Evolutionary conservation across 495 filamentous ascomycete genomes (phyloP).

Genomic region (Peziza echinospora): DNA sequence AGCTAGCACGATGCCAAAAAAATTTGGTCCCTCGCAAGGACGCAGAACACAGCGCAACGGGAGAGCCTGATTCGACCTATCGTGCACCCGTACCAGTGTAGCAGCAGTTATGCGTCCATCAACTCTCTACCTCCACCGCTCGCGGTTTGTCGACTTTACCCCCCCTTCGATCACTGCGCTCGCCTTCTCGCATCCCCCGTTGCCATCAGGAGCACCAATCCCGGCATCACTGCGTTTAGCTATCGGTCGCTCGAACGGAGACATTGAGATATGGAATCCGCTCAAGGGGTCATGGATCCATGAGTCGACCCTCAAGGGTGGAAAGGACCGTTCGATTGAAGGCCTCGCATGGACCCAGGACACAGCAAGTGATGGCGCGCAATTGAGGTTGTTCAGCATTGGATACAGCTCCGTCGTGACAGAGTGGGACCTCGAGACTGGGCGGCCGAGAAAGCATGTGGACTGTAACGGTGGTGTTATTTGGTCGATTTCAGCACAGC

Average conservation of each 20-base stretch:
- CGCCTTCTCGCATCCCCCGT: constrained; percentile 67
- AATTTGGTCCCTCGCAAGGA: no score
- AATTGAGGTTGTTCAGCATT: constrained; percentile 81
- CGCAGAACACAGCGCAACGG: no score
- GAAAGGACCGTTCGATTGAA: constrained; percentile 70
- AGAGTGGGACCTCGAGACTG: constrained; percentile 77
- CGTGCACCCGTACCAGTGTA: no score
- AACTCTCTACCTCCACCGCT: constrained; percentile 82
- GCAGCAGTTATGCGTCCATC: constrained; percentile 19
- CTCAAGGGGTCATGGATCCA: constrained; percentile 68
- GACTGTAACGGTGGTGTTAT: constrained; percentile 89
- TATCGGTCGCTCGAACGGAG: constrained; percentile 79
- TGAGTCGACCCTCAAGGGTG: constrained; percentile 65
- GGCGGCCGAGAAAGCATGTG: constrained; percentile 52
- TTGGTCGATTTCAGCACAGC: constrained; percentile 89
- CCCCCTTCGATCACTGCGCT: constrained; percentile 82
- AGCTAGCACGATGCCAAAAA: no score
- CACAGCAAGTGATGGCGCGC: constrained; percentile 49
- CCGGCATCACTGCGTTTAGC: constrained; percentile 51
- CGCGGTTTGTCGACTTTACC: constrained; percentile 88
- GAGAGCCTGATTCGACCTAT: no score
- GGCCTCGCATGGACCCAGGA: constrained; percentile 86
- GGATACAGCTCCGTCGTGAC: constrained; percentile 80
- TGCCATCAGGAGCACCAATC: constrained; percentile 27
- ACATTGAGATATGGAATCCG: constrained; percentile 98